Evolutionary conservation across 2,329 filamentous ascomycete genomes (phyloP).

Genomic region (Colletotrichum lentis): DNA sequence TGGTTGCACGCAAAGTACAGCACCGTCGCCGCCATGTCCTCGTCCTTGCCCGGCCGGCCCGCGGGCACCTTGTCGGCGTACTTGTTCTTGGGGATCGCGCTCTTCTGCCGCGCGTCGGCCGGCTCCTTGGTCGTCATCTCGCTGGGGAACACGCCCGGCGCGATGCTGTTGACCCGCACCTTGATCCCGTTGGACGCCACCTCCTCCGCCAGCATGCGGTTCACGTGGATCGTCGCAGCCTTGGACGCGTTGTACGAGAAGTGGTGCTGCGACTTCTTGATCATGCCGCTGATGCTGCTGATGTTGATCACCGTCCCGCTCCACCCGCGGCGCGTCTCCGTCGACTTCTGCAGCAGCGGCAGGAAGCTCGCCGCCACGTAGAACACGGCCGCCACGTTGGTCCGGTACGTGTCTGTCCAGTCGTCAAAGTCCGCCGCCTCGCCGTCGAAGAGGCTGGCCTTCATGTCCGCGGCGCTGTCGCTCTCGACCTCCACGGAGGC

Average conservation of each 20-base stretch:
- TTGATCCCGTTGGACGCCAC: constrained; percentile 66
- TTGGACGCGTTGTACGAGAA: constrained; percentile 72
- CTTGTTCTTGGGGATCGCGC: constrained; percentile 63
- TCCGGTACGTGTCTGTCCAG: constrained; percentile 77
- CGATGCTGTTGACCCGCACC: constrained; percentile 75
- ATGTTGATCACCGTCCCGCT: constrained; percentile 73
- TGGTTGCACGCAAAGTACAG: constrained; percentile 60
- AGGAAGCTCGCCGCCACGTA: constrained; percentile 70
- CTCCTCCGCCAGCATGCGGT: constrained; percentile 69
- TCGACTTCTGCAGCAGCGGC: constrained; percentile 65
- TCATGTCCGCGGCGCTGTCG: constrained; percentile 61
- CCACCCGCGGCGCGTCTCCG: constrained; percentile 54
- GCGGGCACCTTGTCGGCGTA: constrained; percentile 71
- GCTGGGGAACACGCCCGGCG: constrained; percentile 74
- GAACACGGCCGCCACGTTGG: constrained; percentile 76
- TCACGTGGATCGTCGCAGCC: constrained; percentile 70
- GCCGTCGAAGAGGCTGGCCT: constrained; percentile 72
- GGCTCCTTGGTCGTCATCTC: constrained; percentile 70
- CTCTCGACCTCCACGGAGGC: constrained; percentile 62
- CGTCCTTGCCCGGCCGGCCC: constrained; percentile 70
- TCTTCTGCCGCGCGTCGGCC: constrained; percentile 62
- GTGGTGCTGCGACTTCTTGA: constrained; percentile 70
- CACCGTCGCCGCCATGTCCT: constrained; percentile 75
- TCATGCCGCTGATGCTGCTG: constrained; percentile 70
- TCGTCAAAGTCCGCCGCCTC: constrained; percentile 66